phyloP scores from a whole-genome alignment of 257 asterid genomes.

The Nicotiana tomentosiformis region DNA sequence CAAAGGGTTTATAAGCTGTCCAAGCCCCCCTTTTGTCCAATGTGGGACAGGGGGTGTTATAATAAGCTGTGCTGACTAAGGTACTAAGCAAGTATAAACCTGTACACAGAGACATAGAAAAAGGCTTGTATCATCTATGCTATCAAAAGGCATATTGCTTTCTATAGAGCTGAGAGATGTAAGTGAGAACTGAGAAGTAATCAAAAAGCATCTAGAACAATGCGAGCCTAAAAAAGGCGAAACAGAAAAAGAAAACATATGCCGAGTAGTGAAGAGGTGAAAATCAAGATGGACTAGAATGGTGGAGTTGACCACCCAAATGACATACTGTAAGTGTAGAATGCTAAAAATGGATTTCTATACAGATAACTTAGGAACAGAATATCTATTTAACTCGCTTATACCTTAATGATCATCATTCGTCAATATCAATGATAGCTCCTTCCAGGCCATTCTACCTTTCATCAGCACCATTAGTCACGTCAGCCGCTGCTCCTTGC shows the following conservation, averaged over 20 bases:
- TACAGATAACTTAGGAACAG: background rate
- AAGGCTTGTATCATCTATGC: background rate
- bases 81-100: background rate
- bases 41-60: background rate
- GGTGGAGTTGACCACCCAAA: background rate
- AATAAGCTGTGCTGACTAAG: background rate
- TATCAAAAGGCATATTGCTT: background rate
- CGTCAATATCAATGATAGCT: background rate
- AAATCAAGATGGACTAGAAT: too few species aligned
- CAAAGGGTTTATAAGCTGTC: background rate
- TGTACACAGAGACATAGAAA: background rate
- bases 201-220: background rate
- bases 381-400: background rate
- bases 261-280: background rate
- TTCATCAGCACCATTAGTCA: constrained; percentile 8
- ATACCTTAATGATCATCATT: background rate
- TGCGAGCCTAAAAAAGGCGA: background rate
- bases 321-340: background rate
- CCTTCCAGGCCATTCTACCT: background rate
- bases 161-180: background rate
- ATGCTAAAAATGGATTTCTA: background rate
- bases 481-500: constrained; percentile 20
- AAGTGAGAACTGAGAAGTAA: background rate
- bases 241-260: background rate
- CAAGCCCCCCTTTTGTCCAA: background rate